Base-by-base conservation (phyloP, 2,329 filamentous ascomycete species). In the Colletotrichum graminicola region DNA sequence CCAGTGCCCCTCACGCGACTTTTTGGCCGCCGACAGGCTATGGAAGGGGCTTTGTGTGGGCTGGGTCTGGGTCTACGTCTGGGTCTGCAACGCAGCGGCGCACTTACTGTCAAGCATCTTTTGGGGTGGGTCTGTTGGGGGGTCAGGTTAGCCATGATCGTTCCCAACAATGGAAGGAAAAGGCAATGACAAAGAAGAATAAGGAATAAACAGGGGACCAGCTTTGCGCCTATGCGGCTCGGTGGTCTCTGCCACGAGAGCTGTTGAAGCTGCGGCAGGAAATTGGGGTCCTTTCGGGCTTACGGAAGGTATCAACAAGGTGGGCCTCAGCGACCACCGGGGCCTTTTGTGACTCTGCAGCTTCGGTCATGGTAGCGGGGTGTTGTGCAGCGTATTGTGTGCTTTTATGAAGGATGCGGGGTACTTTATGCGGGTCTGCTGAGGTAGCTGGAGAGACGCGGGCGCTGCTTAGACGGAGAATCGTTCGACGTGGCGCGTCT, bases 291-390 rank as follows among this genome's bases (percentile, higher is more conserved):
- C 43, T 66, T 54, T 73, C 51, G 67, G 66, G 64, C 89, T 86
- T 83, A 91, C 89, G 88, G 78, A 85, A 94, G 26, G 92, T 94
- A 82, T 93, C 91, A 76, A 94, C 92, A 79, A 91, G 83, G 82
- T 94, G 92, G 78, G 92, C 92, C 86, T 94, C 93, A 73, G 87
- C 86, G 77, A 94, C 92, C 77, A 93, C 91, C 59, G 87, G 88
- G 76, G 76, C 78, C 80, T 85, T 87, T 77, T 76, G 76, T 74
- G 80, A 75, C 69, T 81, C 80, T 69, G 65, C 67, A 74, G 78
- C 79, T 77, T 82, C 82, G 77, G 83, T 83, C 87, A 89, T 88
- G 72, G 73, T 75, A 77, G 76, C 69, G 75, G 72, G 49, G 67
- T 66, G 62, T 57, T 64, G 68, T 63, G 67, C 57, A 60, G 56